Conservation (phyloP, 305 asterid genomes). For the Fraxinus greggii region DNA sequence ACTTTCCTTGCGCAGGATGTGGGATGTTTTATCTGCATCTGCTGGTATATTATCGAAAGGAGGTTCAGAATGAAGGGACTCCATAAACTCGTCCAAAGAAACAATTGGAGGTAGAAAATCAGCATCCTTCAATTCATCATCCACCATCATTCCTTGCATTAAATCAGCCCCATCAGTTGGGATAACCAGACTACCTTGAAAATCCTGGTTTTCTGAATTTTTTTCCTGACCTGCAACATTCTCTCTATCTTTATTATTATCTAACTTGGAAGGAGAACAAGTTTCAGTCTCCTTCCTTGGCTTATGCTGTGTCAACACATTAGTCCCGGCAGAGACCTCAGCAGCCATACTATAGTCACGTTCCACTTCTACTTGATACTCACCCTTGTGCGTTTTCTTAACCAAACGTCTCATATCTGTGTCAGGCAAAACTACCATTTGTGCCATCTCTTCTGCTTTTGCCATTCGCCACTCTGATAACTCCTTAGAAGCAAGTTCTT, state of each 20-base stretch:
- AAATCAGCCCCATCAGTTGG: conserved; percentile 86
- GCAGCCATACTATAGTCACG: conserved; percentile 55
- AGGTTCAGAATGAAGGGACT: conserved; percentile 90
- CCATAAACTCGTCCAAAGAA: conserved; percentile 93
- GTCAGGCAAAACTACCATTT: conserved; percentile 92
- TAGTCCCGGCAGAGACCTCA: conserved; percentile 71
- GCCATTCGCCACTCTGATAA: conserved; percentile 94
- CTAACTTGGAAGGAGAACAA: conserved; percentile 40
- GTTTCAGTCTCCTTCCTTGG: conserved; percentile 34
- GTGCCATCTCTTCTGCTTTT: conserved; percentile 91
- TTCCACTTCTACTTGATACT: conserved; percentile 83
- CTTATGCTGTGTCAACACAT: conserved; percentile 38
- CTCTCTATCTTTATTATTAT: conserved; percentile 40
- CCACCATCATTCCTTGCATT: conserved; percentile 95
- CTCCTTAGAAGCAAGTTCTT: conserved; percentile 99
- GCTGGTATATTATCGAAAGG: conserved; percentile 71
- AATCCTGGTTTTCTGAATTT: conserved; percentile 52
- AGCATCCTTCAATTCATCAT: conserved; percentile 87
- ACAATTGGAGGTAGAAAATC: conserved; percentile 90
- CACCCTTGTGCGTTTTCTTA: conserved; percentile 98
- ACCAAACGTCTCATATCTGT: conserved; percentile 81
- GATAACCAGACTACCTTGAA: conserved; percentile 61
- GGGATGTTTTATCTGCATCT: conserved; percentile 37
- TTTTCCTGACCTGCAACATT: conserved; percentile 36
- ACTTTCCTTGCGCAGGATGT: conserved; percentile 38